Evolutionary conservation across 2,329 filamentous ascomycete species (phyloP).

Genomic region (Fusarium robinianum): DNA sequence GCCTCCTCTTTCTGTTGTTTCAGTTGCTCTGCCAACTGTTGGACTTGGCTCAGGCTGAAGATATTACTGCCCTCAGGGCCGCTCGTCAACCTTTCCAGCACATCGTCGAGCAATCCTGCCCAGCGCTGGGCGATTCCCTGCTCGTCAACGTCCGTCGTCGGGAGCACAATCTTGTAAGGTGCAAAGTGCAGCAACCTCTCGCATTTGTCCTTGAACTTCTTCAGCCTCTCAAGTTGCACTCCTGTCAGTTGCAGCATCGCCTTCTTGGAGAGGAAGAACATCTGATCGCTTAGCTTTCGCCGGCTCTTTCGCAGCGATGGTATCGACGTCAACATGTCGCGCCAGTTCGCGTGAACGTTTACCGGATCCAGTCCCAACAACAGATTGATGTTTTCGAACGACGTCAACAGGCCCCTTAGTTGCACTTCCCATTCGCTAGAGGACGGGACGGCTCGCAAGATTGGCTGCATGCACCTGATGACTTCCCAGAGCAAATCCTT

Average conservation of each 20-base stretch:
- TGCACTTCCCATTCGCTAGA: constrained; percentile 27
- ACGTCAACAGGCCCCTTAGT: constrained; percentile 10
- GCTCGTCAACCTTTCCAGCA: constrained; percentile 8
- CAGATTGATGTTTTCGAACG: constrained; percentile 14
- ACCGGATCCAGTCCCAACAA: constrained; percentile 14
- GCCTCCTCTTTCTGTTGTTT: constrained; percentile 3
- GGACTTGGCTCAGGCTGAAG: constrained; percentile 15
- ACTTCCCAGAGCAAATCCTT: no score
- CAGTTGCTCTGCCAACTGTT: constrained; percentile 4
- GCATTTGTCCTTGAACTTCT: constrained; percentile 21
- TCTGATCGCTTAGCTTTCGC: constrained; percentile 22
- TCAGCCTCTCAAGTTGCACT: constrained; percentile 7
- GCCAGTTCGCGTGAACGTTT: constrained; percentile 22
- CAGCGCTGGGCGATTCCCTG: constrained; percentile 26
- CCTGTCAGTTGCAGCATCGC: constrained; percentile 29
- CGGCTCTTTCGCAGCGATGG: constrained; percentile 32
- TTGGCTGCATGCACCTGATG: no score
- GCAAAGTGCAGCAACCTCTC: constrained; percentile 14
- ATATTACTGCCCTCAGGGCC: constrained; percentile 1
- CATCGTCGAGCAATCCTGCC: constrained; percentile 26
- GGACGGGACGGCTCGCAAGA: no score
- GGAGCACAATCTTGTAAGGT: constrained; percentile 24
- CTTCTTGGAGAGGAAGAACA: constrained; percentile 29
- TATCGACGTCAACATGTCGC: constrained; percentile 28
- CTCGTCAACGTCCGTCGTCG: constrained; percentile 11